Percentiles rank a stretch among this genome's conserved stretches.
These are phyloP conservation scores for Leavenworthia alabamica DNA, from an alignment of 345 rosid species.

Conservation along the genomic window DNA sequence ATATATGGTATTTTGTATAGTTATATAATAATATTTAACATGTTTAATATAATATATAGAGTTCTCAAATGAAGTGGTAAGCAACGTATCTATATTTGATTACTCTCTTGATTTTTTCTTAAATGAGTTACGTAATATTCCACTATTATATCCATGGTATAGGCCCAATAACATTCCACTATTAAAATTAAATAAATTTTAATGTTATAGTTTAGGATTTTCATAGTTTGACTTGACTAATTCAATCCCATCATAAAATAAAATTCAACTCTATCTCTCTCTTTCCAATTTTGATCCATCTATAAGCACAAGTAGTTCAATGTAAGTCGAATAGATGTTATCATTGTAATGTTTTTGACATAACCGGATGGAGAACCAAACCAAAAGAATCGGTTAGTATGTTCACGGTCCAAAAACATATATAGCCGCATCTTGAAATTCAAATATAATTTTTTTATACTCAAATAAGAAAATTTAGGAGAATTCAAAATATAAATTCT, in stretches of 20 bases:
- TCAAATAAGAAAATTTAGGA: too few species aligned
- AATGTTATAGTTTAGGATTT: neutral
- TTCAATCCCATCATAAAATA: neutral
- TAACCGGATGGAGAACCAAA: neutral
- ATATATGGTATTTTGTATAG: neutral
- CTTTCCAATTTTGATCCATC: neutral
- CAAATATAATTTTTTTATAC: neutral
- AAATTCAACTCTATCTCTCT: neutral
- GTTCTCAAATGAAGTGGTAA: conserved; percentile 23
- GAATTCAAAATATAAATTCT: too few species aligned
- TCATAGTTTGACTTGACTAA: conserved; percentile 24
- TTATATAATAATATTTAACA: neutral
- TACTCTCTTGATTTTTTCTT: conserved; percentile 1
- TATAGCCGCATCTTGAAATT: neutral
- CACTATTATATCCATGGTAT: conserved; percentile 5
- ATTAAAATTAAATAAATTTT: conserved; percentile 4
- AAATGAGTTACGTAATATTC: conserved; percentile 10
- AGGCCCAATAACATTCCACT: neutral
- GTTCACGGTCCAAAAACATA: neutral
- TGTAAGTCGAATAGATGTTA: neutral
- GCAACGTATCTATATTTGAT: conserved; percentile 11
- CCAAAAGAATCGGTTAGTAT: neutral
- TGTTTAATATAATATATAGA: neutral
- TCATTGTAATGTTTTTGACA: neutral
- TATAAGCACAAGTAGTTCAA: neutral